Conservation (phyloP, 2,329 filamentous ascomycete genomes). For the Pseudonectria buxi region DNA sequence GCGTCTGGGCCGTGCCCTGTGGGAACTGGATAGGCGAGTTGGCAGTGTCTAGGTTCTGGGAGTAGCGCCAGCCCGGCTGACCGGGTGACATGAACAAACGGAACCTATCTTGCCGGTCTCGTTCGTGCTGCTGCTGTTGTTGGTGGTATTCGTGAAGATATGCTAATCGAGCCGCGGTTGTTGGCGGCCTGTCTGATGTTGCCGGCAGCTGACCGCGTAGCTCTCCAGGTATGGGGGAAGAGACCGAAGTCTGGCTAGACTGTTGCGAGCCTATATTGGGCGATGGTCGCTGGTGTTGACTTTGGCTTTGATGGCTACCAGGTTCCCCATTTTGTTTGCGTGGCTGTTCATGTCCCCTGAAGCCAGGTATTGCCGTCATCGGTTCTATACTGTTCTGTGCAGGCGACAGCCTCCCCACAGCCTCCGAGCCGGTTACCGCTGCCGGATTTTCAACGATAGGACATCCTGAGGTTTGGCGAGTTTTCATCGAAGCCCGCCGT, state of each 20-base stretch:
- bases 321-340: not conserved
- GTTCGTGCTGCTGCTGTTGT: constrained; percentile 1
- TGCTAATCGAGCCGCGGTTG: constrained; percentile 2
- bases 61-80: constrained; percentile 5
- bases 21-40: constrained; percentile 10
- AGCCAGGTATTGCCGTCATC: constrained; percentile 4
- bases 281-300: constrained; percentile 7
- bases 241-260: constrained; percentile 1
- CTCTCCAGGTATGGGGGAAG: constrained; percentile 1
- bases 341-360: constrained; percentile 5
- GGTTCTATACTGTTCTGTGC: not conserved
- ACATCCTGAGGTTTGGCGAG: constrained; percentile 1
- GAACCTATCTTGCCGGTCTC: constrained; percentile 13
- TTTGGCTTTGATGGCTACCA: constrained; percentile 9
- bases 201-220: constrained; percentile 3
- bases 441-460: no score
- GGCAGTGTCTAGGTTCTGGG: constrained; percentile 4
- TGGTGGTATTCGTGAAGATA: constrained; percentile 9
- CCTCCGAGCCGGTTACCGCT: not conserved
- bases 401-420: constrained; percentile 1
- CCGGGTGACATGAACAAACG: constrained; percentile 10
- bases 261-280: constrained; percentile 3
- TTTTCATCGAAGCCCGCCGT: not conserved
- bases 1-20: constrained; percentile 6
- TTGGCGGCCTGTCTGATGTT: constrained; percentile 1